Evolutionary conservation across 2,329 filamentous ascomycete species (phyloP).

Genomic region (Xylaria sp.): DNA sequence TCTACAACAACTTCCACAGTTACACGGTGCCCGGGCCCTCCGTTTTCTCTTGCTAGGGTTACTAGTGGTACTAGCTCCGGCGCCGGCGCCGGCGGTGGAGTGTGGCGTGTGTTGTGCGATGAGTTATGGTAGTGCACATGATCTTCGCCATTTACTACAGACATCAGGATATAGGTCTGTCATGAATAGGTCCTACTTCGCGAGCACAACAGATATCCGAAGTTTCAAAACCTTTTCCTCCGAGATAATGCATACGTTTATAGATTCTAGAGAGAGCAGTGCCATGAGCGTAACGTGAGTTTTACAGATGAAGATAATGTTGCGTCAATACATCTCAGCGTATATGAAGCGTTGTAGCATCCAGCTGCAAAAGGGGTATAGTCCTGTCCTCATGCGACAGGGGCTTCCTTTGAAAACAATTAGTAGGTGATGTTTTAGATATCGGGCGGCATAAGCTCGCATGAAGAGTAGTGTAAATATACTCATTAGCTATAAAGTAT

Average conservation of each 20-base stretch:
- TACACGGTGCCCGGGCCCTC: constrained; percentile 47
- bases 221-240: no score
- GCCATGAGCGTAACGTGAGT: no score
- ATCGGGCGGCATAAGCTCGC: not conserved
- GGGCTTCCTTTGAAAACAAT: no score
- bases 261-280: not conserved
- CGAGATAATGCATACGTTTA: no score
- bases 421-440: not conserved
- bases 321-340: no score
- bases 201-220: no score
- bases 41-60: constrained; percentile 44
- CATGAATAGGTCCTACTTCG: no score
- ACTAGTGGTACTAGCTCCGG: not conserved
- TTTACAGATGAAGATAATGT: no score
- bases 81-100: not conserved
- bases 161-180: not conserved
- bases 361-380: no score
- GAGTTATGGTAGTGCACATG: not conserved
- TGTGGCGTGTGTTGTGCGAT: not conserved
- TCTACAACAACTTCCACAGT: constrained; percentile 47
- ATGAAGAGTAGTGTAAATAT: not conserved
- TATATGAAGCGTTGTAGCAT: no score
- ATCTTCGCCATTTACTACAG: not conserved
- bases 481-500: not conserved
- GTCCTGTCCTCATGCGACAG: no score